These are phyloP conservation scores for Betula pendula DNA, from an alignment of 306 rosid species.

Conservation along the genomic window DNA sequence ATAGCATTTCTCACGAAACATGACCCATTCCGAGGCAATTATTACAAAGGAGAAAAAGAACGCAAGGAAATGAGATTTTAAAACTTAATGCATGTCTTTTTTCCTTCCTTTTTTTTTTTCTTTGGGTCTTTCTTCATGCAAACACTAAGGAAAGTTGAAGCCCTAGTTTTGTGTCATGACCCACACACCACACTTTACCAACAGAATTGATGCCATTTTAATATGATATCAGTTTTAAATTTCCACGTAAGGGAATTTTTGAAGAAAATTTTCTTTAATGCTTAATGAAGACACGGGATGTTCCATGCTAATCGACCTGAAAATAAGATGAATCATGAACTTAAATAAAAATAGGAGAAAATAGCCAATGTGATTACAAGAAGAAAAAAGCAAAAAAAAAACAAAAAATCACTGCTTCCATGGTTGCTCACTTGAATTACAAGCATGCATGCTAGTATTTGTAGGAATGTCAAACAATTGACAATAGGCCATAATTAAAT, in stretches of 20 bases:
- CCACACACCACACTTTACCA: background rate
- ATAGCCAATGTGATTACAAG: slow-evolving; percentile 24
- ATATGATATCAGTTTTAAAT: too few relatives aligned
- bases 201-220: background rate
- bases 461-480: background rate
- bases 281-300: too few relatives aligned
- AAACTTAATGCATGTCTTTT: background rate
- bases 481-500: too few relatives aligned
- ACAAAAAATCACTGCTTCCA: slow-evolving; percentile 17
- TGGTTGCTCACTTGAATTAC: background rate
- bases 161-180: background rate
- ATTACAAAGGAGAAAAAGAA: background rate
- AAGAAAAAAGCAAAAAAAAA: slow-evolving; percentile 33
- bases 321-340: slow-evolving; percentile 14
- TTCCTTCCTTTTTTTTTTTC: background rate
- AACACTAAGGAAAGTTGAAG: background rate
- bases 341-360: slow-evolving; percentile 25
- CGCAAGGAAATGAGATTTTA: background rate
- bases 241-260: too few relatives aligned
- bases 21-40: background rate
- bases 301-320: slow-evolving; percentile 8
- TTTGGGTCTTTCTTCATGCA: background rate
- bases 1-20: background rate
- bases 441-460: slow-evolving; percentile 26
- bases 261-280: too few relatives aligned